Base-by-base conservation (phyloP, 345 rosid species). In the Erysimum cheiranthoides region DNA sequence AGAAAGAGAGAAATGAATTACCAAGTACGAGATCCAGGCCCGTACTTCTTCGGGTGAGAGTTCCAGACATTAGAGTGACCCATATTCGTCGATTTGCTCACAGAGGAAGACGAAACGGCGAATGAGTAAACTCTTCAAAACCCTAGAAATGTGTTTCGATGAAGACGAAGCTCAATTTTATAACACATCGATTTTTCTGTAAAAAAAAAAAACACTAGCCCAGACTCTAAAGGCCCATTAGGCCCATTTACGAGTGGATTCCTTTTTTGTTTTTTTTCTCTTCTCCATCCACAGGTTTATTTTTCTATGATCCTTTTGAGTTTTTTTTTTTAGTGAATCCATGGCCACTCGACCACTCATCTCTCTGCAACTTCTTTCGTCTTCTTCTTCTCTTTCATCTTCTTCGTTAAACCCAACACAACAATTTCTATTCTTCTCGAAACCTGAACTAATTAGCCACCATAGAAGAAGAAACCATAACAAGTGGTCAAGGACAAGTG, bases 11-110 rank as follows among this genome's bases (percentile, higher is more conserved):
- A 36, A 52, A 28, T 30, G 10, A 10, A 0, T 34, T 59, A 86
- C 86, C 89, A 84, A 8, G 86, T 56, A 47, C 89, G 86, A 42
- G 89, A 86, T 9, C 89, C 87, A 58, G 87, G 87, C 8, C 89
- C 87, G 13, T 82, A 86, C 79, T 31, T 86, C 82, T 86, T 86
- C 6, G 87, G 86, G 35, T 86, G 89, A 40, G 78, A 80, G 68
- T 80, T 84, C 89, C 87, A 84, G 17, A 86, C 75, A 65, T 84
- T 86, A 2, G 83, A 74, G 73, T 86, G 87, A 6, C 89, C 89
- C 89, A 86, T 86, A 13, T 47, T 66, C 14, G 31, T 34, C 10
- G 45, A 30, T 30, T 68, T 31, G 57, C 31, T 28, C 51, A 27
- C 27, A 57, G 42, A 69, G 52, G 10, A 13, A 53, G 27, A 32